Percentiles rank a stretch among this genome's conserved stretches.
Evolutionary conservation across 2,329 filamentous ascomycete species (phyloP).

Genomic region (Setomelanomma holmii): DNA sequence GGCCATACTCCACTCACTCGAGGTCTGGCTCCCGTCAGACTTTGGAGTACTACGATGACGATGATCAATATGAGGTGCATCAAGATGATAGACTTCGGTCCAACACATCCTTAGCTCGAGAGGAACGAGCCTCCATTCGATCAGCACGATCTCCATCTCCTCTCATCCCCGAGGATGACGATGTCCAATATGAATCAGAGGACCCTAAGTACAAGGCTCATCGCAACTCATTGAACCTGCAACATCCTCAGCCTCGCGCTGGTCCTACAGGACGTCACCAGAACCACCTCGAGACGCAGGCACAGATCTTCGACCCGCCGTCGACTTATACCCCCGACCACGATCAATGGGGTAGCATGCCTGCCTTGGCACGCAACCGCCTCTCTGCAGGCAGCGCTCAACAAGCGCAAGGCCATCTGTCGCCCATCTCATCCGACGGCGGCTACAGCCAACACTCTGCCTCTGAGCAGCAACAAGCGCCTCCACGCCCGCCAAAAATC

Average conservation of each 20-base stretch:
- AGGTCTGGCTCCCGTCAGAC: slow-evolving; percentile 79
- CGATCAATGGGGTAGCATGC: slow-evolving; percentile 58
- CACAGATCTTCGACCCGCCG: slow-evolving; percentile 67
- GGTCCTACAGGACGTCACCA: slow-evolving; percentile 78
- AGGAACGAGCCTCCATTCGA: slow-evolving; percentile 34
- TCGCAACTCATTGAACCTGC: slow-evolving; percentile 78
- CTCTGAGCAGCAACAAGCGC: slow-evolving; percentile 48
- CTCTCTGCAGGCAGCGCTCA: slow-evolving; percentile 43
- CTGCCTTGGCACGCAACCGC: slow-evolving; percentile 50
- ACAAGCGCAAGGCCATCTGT: slow-evolving; percentile 42
- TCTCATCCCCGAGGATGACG: slow-evolving; percentile 64
- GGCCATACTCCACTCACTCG: slow-evolving; percentile 71
- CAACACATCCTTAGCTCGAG: slow-evolving; percentile 41
- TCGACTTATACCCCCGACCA: slow-evolving; percentile 52
- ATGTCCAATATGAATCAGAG: slow-evolving; percentile 47
- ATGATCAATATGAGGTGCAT: slow-evolving; percentile 61
- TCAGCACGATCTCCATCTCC: slow-evolving; percentile 57
- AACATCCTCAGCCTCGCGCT: slow-evolving; percentile 78
- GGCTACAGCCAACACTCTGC: slow-evolving; percentile 49
- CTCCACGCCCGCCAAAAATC: slow-evolving; percentile 61
- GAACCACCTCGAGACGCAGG: slow-evolving; percentile 75
- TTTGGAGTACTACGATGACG: slow-evolving; percentile 65
- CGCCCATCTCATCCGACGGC: slow-evolving; percentile 48
- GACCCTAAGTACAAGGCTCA: slow-evolving; percentile 85
- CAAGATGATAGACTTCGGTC: slow-evolving; percentile 63